These are phyloP conservation scores for Collybiopsis confluens DNA, from an alignment of 768 basidiomycete genomes.

Conservation along the genomic window DNA sequence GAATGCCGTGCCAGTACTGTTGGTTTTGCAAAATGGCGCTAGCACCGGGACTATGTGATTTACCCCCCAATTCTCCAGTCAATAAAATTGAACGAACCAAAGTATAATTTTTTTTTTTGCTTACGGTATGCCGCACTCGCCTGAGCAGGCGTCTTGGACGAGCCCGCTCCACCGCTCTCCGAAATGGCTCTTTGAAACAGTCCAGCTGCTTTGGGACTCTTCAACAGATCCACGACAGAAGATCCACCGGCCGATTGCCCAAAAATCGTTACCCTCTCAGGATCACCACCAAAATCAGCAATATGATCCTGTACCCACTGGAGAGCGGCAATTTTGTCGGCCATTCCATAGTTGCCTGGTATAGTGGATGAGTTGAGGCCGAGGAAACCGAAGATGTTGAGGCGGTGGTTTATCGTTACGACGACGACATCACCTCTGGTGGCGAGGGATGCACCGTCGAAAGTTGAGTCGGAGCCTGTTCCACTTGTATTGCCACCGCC, in stretches of 20 bases:
- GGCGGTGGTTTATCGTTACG: slow-evolving; percentile 37
- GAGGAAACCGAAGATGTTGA: slow-evolving; percentile 34
- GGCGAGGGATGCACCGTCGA: slow-evolving; percentile 31
- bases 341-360: slow-evolving; percentile 36
- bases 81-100: too few species aligned
- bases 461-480: slow-evolving; percentile 27
- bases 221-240: slow-evolving; percentile 25
- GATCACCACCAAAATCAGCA: slow-evolving; percentile 41
- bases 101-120: too few species aligned
- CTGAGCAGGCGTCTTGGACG: slow-evolving; percentile 2
- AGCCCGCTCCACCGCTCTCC: slow-evolving; percentile 13
- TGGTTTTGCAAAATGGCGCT: slow-evolving; percentile 8
- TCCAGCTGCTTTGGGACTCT: slow-evolving; percentile 22
- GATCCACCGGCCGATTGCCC: slow-evolving; percentile 45
- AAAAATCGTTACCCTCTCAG: slow-evolving; percentile 37
- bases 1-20: slow-evolving; percentile 8
- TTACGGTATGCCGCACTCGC: neutral
- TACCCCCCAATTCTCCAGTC: too few species aligned
- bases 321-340: slow-evolving; percentile 36
- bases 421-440: slow-evolving; percentile 34
- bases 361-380: slow-evolving; percentile 27
- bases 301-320: slow-evolving; percentile 44
- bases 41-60: slow-evolving; percentile 2
- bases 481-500: slow-evolving; percentile 34
- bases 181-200: slow-evolving; percentile 27